Evolutionary conservation across 148 eudicot genomes (phyloP), one percentile per base, ranked within the genome.

Genomic region (Rhododendron ferrugineum): DNA sequence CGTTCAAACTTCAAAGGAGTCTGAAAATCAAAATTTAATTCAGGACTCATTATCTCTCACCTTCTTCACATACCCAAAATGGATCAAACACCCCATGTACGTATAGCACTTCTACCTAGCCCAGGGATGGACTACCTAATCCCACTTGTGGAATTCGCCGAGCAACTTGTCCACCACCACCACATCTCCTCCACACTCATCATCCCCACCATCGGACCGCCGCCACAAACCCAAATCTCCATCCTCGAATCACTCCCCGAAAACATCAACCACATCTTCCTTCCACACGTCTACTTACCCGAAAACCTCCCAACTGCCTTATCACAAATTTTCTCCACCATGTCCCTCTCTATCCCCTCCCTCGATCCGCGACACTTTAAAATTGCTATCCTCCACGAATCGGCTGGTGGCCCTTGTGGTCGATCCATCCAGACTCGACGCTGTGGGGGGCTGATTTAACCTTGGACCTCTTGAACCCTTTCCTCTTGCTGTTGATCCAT

Each of bases 81-180:
- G 86, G 58, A 62, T 4, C 37, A 58, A 36, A 30, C 89, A 18
- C 84, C 87, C 37, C 93, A 90, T 22, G 54, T 93, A n/a, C n/a
- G n/a, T n/a, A n/a, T n/a, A 66, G 90, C 90, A n/a, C 52, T 93
- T 58, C 23, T 91, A 22, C 91, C 95, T n/a, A 92, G 91, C 28
- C 94, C 93, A 0, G 95, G 92, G 3, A 93, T 93, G 91, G 95
- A 93, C 54, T 93, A 91, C 54, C 85, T 93, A 1, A 90, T 90
- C 62, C 95, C 95, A 42, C 47, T 90, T 0, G 40, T 85, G 11
- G 87, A 85, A 13, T 85, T 92, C 52, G 92, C 92, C 11, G 88
- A 88, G 37, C 90, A 88, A 66, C 84, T 93, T 5, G 13, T 83
- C 4, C 23, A 82, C 8, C 62, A 36, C 72, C 86, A 79, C 52